Percentiles rank a stretch among this genome's conserved stretches.
Evolutionary conservation across 2,329 filamentous ascomycete genomes (phyloP).

Genomic region (Aspergillus sojae): DNA sequence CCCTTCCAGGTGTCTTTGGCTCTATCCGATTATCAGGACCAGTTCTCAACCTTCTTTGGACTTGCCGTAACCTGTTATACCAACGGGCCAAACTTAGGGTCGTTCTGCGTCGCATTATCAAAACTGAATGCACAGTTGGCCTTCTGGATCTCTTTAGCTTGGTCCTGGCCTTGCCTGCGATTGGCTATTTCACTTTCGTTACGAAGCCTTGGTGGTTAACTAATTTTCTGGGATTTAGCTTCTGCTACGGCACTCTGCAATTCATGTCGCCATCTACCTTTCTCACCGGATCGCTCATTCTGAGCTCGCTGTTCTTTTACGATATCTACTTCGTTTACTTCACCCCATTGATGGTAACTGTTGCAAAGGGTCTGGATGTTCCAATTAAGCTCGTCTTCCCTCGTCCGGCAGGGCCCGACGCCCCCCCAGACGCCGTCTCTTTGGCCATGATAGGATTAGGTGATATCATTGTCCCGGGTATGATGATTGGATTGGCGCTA

Average conservation of each 20-base stretch:
- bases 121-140: slow-evolving; percentile 46
- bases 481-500: slow-evolving; percentile 83
- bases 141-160: slow-evolving; percentile 58
- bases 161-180: slow-evolving; percentile 55
- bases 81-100: slow-evolving; percentile 56
- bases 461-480: slow-evolving; percentile 91
- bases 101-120: slow-evolving; percentile 56
- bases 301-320: slow-evolving; percentile 84
- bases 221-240: slow-evolving; percentile 83
- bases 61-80: slow-evolving; percentile 49
- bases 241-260: slow-evolving; percentile 81
- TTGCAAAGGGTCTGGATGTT: slow-evolving; percentile 85
- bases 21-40: slow-evolving; percentile 47
- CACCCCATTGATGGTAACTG: slow-evolving; percentile 57
- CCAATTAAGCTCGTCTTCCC: slow-evolving; percentile 91
- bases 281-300: slow-evolving; percentile 74
- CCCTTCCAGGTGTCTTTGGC: slow-evolving; percentile 56
- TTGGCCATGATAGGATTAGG: slow-evolving; percentile 84
- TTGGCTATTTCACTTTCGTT: slow-evolving; percentile 67
- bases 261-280: slow-evolving; percentile 90
- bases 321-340: slow-evolving; percentile 75
- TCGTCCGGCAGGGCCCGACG: slow-evolving; percentile 55
- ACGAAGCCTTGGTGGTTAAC: slow-evolving; percentile 71
- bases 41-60: slow-evolving; percentile 50
- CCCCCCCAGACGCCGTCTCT: slow-evolving; percentile 44